phyloP scores from a whole-genome alignment of 768 basidiomycete species.

The Coprinellus micaceus region DNA sequence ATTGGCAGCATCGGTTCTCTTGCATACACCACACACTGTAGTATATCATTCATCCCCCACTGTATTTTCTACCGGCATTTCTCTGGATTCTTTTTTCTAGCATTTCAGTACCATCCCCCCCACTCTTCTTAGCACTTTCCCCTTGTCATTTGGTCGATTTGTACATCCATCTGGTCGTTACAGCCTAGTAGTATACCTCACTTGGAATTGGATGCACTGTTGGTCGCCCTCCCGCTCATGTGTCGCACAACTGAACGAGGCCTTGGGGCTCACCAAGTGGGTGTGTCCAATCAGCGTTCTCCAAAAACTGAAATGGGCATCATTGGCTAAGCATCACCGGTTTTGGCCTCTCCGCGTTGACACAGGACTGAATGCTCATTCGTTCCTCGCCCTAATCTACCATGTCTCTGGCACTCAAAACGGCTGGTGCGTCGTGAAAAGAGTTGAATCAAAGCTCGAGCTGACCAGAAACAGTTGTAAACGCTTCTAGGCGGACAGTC shows the following conservation, averaged over 20 bases:
- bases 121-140: neutral
- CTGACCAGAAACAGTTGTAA: conserved; percentile 7
- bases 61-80: neutral
- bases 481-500: conserved; percentile 9
- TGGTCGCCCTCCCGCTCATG: too few relatives aligned
- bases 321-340: neutral
- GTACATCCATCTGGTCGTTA: neutral
- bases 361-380: conserved; percentile 10
- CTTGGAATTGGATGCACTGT: neutral
- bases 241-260: too few relatives aligned
- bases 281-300: conserved; percentile 11
- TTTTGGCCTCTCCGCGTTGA: conserved; percentile 10
- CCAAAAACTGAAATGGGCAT: neutral
- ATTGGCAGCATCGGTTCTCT: neutral
- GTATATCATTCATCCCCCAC: neutral
- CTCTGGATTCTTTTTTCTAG: neutral
- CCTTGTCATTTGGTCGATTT: neutral
- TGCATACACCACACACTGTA: neutral
- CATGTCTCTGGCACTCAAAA: conserved; percentile 48
- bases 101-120: neutral
- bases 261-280: too few relatives aligned
- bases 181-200: neutral
- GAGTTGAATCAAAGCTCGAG: neutral
- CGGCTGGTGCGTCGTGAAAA: conserved; percentile 31
- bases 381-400: conserved; percentile 14